Evolutionary conservation across 768 basidiomycete species (phyloP).

Genomic region (Gloeopeniophorella convolvens): DNA sequence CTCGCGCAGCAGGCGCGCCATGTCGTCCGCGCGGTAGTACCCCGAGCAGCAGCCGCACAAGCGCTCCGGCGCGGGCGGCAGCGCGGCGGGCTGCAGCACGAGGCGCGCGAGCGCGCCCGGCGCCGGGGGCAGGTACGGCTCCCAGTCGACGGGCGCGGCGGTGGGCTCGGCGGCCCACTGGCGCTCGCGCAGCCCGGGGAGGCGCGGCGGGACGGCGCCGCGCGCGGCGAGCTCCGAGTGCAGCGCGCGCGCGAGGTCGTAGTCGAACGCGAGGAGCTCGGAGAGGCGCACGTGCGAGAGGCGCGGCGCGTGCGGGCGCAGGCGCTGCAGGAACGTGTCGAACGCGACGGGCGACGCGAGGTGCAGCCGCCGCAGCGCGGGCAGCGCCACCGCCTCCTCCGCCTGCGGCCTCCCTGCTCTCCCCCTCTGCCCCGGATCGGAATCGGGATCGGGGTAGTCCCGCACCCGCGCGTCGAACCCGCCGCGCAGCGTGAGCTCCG

Average conservation of each 20-base stretch:
- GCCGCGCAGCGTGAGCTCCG: slow-evolving; percentile 18
- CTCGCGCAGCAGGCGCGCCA: slow-evolving; percentile 16
- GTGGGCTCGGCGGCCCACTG: slow-evolving; percentile 14
- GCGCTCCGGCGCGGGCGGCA: slow-evolving; percentile 14
- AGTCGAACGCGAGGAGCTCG: slow-evolving; percentile 19
- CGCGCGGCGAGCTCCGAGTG: slow-evolving; percentile 20
- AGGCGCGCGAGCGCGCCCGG: slow-evolving; percentile 2
- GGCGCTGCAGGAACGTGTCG: slow-evolving; percentile 17
- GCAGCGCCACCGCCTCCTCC: not conserved
- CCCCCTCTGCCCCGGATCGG: not conserved
- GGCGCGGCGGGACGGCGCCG: slow-evolving; percentile 11
- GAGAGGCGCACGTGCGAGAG: slow-evolving; percentile 19
- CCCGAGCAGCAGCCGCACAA: slow-evolving; percentile 20
- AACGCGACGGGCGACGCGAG: slow-evolving; percentile 19
- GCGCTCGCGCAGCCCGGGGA: slow-evolving; percentile 5
- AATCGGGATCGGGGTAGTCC: slow-evolving; percentile 1
- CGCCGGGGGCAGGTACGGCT: slow-evolving; percentile 6
- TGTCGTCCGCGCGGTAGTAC: slow-evolving; percentile 17
- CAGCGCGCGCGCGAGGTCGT: slow-evolving; percentile 12
- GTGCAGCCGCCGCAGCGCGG: slow-evolving; percentile 14
- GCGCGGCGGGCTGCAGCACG: slow-evolving; percentile 14
- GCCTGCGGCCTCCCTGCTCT: not conserved
- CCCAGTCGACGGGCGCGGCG: slow-evolving; percentile 17
- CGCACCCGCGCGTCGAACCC: slow-evolving; percentile 19
- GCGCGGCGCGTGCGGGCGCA: slow-evolving; percentile 14